Evolutionary conservation across 192 early-diverging fungal species (phyloP), one percentile per base, ranked within the genome.

Genomic region (Entomortierella beljakovae): DNA sequence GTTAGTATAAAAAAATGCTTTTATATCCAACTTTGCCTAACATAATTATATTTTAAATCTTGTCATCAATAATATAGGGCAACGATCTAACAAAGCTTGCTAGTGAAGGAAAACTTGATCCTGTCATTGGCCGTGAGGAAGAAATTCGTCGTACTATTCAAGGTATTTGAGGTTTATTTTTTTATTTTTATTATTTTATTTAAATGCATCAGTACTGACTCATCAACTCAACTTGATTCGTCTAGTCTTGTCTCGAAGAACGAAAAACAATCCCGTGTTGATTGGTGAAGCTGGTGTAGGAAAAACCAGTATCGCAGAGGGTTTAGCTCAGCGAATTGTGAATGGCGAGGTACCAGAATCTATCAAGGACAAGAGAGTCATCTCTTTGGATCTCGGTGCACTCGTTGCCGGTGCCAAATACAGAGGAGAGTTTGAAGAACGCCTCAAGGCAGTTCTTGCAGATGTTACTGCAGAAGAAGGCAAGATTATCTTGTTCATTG

Each of bases 401-500:
- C 55, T 88, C 22, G 82, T 88, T 13, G 93, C 94, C 35, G 94
- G 94, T 40, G 92, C 93, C 11, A 94, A 94, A 61, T 88, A 82
- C 53, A 79, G 91, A 26, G 92, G 92, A 52, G 93, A 94, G 82
- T 94, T 94, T 58, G 93, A 94, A 70, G 93, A 94, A 61, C 85
- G 93, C 8, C 74, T 94, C 10, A 94, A 94, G 69, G 88, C 85
- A 9, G 84, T 94, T 57, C 82, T 94, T 25, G 85, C 87, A 33
- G 91, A 93, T 70, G 88, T 94, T 16, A 86, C 85, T 26, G 90
- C 89, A 23, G 84, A 88, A 1, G 88, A 93, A 52, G 88, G 87
- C 26, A 91, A 92, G n/a, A 86, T 92, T 28, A 92, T 94, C 60
- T 56, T 94, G 34, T 94, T 94, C 69, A 91, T 93, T 59, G 93